Evolutionary conservation across 306 rosid species (phyloP).

Genomic region (Dryas alaskensis): DNA sequence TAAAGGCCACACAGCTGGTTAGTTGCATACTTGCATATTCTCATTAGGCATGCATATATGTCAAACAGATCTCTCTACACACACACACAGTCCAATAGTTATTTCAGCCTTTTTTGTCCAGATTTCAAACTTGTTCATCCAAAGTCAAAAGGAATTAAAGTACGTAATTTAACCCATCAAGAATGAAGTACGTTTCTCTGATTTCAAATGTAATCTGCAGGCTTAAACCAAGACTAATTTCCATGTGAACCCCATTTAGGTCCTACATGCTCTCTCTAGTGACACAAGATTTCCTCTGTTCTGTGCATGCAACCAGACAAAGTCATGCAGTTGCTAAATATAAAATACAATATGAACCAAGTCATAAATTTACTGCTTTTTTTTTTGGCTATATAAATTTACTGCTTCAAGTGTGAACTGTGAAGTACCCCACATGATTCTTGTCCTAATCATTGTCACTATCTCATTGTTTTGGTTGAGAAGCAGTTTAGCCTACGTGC

Average conservation of each 20-base stretch:
- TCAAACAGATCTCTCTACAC: background rate
- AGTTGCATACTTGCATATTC: background rate
- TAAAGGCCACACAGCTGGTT: background rate
- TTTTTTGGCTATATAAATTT: background rate
- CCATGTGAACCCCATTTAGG: too few relatives aligned
- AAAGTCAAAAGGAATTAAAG: background rate
- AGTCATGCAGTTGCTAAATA: too few relatives aligned
- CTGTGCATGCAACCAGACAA: too few relatives aligned
- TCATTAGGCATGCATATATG: background rate
- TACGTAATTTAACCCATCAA: background rate
- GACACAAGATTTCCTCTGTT: too few relatives aligned
- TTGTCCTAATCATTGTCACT: constrained; percentile 27
- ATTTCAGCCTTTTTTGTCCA: background rate
- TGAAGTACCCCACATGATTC: constrained; percentile 20
- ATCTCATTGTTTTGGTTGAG: background rate
- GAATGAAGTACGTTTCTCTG: background rate
- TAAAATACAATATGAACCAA: too few relatives aligned
- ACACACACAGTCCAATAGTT: background rate
- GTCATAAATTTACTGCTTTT: background rate
- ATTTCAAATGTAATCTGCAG: background rate
- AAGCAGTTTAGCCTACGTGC: too few relatives aligned
- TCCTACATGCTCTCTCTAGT: too few relatives aligned
- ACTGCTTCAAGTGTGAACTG: background rate
- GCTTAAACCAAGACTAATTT: background rate
- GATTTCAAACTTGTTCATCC: constrained; percentile 1